Percentiles rank a stretch among this genome's conserved stretches.
Evolutionary conservation across 139 green algal species (phyloP).

Genomic region (Volvox reticuliferus): DNA sequence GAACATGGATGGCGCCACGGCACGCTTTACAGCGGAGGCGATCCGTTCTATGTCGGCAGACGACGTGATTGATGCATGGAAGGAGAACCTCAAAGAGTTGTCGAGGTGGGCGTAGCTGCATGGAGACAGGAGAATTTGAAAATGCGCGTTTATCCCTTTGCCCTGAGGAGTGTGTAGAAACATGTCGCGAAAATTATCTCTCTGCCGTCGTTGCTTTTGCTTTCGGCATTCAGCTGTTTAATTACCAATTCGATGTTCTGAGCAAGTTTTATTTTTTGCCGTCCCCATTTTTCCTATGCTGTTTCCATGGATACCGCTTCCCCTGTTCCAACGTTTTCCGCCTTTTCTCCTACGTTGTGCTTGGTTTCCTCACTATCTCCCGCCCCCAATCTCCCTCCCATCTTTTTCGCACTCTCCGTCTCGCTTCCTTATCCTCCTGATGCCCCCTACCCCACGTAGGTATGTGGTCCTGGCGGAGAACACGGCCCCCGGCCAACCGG

Average conservation of each 20-base stretch:
- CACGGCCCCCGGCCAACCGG: neutral
- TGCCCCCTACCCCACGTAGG: neutral
- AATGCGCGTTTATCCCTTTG: too few species aligned
- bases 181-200: neutral
- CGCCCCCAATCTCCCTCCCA: too few species aligned
- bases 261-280: too few species aligned
- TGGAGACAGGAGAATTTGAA: too few species aligned
- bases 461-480: constrained; percentile 47
- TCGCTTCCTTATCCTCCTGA: neutral
- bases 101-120: neutral
- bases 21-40: constrained; percentile 40
- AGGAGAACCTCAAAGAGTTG: constrained; percentile 45
- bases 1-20: constrained; percentile 21
- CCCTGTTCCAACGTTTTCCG: too few species aligned
- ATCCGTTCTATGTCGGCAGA: constrained; percentile 34
- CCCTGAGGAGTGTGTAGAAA: too few species aligned
- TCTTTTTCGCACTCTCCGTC: neutral
- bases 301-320: too few species aligned
- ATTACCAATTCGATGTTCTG: neutral
- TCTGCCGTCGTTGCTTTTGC: neutral
- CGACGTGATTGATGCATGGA: constrained; percentile 45
- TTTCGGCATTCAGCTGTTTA: neutral
- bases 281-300: too few species aligned
- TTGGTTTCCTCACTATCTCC: too few species aligned
- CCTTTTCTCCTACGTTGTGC: too few species aligned